These are phyloP conservation scores for Lachancea kluyveri DNA, from an alignment of 805 yeast species.

Conservation along the genomic window DNA sequence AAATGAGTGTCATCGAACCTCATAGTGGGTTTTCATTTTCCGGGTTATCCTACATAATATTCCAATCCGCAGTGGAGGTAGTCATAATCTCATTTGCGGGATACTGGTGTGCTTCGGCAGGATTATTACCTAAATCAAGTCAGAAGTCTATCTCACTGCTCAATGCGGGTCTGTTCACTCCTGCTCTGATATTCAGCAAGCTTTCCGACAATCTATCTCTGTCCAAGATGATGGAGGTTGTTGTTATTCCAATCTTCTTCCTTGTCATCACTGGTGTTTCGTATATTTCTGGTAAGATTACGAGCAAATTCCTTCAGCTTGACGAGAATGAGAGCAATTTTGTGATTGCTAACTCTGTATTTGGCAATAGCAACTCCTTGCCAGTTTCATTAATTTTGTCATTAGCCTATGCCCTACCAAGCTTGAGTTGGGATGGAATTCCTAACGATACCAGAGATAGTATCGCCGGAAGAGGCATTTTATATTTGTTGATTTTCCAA, in stretches of 20 bases:
- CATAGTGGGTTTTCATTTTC: conserved; percentile 1
- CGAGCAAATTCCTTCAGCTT: conserved; percentile 27
- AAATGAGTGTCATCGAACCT: too few relatives aligned
- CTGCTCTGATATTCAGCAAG: conserved; percentile 40
- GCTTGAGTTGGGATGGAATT: conserved; percentile 51
- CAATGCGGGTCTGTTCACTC: conserved; percentile 41
- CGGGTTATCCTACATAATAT: conserved; percentile 34
- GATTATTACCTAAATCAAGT: conserved; percentile 32
- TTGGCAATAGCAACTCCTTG: conserved; percentile 41
- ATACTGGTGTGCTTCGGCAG: conserved; percentile 35
- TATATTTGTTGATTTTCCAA: conserved; percentile 56
- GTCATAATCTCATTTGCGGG: conserved; percentile 41
- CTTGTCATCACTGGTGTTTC: conserved; percentile 34
- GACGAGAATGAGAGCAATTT: conserved; percentile 40
- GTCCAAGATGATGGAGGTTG: conserved; percentile 35
- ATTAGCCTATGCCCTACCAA: conserved; percentile 52
- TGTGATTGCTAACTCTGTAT: conserved; percentile 45
- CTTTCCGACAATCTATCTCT: conserved; percentile 38
- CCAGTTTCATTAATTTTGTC: conserved; percentile 44
- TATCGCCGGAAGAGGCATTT: conserved; percentile 56
- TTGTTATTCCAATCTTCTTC: conserved; percentile 37
- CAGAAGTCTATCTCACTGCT: conserved; percentile 36
- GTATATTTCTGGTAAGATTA: conserved; percentile 29
- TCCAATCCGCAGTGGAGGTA: conserved; percentile 40
- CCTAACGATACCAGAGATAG: conserved; percentile 47